These are phyloP conservation scores for Phytophthora uliginosa DNA, from an alignment of 352 stramenopile species.

Conservation along the genomic window DNA sequence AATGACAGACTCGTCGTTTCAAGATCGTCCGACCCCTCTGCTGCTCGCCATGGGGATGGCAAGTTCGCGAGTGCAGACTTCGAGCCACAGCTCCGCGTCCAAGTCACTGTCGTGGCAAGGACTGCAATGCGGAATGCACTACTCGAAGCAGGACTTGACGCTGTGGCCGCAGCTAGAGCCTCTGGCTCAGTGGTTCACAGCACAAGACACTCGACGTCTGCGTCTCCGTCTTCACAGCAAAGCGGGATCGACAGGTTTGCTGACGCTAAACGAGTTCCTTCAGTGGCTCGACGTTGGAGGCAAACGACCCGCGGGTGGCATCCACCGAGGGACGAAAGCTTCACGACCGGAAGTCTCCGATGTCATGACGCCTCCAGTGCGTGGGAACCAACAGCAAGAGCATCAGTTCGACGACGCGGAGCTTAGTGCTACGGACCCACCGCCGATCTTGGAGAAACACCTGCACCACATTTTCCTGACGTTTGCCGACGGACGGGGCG, in stretches of 20 bases:
- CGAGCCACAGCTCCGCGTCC: slow-evolving; percentile 1
- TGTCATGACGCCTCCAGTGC: slow-evolving; percentile 54
- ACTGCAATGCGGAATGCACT: slow-evolving; percentile 61
- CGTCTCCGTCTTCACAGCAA: slow-evolving; percentile 35
- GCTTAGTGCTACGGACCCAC: slow-evolving; percentile 7
- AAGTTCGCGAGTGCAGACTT: slow-evolving; percentile 23
- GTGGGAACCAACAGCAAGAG: slow-evolving; percentile 19
- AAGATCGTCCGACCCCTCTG: neutral
- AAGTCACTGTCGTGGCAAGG: slow-evolving; percentile 20
- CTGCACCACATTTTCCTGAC: slow-evolving; percentile 75
- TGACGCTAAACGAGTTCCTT: slow-evolving; percentile 59
- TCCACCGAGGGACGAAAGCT: slow-evolving; percentile 12
- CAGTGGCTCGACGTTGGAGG: slow-evolving; percentile 46
- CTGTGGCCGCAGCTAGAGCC: slow-evolving; percentile 72
- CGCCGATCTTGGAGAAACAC: slow-evolving; percentile 55
- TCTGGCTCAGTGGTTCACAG: slow-evolving; percentile 74
- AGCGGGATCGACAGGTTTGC: slow-evolving; percentile 40
- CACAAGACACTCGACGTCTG: slow-evolving; percentile 55
- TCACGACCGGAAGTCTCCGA: slow-evolving; percentile 35
- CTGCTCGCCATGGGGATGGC: slow-evolving; percentile 31
- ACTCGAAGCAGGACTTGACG: slow-evolving; percentile 56
- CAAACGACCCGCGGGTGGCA: neutral
- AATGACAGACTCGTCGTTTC: slow-evolving; percentile 30
- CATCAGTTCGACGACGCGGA: neutral
- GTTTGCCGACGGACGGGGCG: slow-evolving; percentile 37